Conservation (phyloP, 768 basidiomycete species). For the Steccherinum ochraceum region DNA sequence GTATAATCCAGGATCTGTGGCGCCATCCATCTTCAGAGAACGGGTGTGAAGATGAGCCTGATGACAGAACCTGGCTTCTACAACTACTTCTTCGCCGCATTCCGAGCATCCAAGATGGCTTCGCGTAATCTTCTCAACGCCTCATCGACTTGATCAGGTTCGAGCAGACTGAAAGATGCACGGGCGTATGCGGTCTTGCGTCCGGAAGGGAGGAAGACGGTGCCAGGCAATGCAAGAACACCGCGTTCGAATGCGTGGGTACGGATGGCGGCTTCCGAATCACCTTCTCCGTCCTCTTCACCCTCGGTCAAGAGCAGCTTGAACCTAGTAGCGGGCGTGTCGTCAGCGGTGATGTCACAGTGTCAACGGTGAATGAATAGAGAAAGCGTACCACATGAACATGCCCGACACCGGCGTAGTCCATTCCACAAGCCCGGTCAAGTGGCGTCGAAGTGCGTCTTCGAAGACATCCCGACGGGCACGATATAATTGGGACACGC, state of each 20-base stretch:
- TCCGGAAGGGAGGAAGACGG: conserved; percentile 73
- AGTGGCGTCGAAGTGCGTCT: conserved; percentile 63
- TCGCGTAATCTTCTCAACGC: conserved; percentile 54
- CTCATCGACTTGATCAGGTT: conserved; percentile 66
- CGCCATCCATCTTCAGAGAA: too few relatives aligned
- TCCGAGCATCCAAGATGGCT: neutral
- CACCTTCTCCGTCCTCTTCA: conserved; percentile 1
- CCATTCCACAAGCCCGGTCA: conserved; percentile 74
- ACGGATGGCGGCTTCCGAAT: conserved; percentile 62
- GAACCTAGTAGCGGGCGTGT: conserved; percentile 27
- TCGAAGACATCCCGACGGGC: conserved; percentile 80
- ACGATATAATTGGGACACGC: conserved; percentile 68
- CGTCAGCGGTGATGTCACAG: too few relatives aligned
- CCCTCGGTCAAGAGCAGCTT: conserved; percentile 45
- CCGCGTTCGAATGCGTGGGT: conserved; percentile 75
- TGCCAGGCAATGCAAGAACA: conserved; percentile 88
- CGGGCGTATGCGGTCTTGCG: conserved; percentile 71
- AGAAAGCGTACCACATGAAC: conserved; percentile 65
- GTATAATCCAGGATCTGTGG: too few relatives aligned
- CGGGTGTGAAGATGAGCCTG: too few relatives aligned
- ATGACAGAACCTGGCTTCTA: too few relatives aligned
- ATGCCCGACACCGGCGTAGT: conserved; percentile 70
- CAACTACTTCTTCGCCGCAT: neutral
- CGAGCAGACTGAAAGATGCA: conserved; percentile 72
- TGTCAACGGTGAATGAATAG: too few relatives aligned